Evolutionary conservation across 129 eudicot genomes (phyloP).

Genomic region (Helianthus tuberosus): DNA sequence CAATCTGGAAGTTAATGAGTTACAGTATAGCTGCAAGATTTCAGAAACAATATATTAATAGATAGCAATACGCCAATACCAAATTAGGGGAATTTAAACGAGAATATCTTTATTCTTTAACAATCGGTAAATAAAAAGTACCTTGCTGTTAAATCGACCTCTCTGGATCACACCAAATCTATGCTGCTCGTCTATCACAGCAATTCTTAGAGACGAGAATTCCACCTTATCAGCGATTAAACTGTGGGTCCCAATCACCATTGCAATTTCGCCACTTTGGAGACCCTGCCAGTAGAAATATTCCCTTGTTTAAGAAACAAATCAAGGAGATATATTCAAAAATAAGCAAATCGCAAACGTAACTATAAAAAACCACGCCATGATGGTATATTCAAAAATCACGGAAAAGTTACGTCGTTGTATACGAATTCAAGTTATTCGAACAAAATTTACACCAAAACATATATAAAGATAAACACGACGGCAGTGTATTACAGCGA

Average conservation of each 20-base stretch:
- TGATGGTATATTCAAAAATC: no score
- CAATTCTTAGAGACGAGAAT: conserved; percentile 78
- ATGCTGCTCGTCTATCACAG: conserved; percentile 93
- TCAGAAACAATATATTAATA: neutral
- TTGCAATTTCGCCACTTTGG: conserved; percentile 72
- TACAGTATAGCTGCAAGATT: conserved; percentile 65
- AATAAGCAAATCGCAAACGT: no score
- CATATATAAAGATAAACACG: no score
- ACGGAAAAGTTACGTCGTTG: no score
- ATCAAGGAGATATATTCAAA: neutral
- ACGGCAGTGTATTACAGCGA: no score
- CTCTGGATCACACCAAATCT: conserved; percentile 98
- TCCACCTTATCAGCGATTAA: conserved; percentile 88
- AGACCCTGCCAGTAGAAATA: conserved; percentile 59
- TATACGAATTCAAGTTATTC: no score
- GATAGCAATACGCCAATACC: neutral
- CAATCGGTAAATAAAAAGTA: conserved; percentile 25
- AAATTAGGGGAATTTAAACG: conserved; percentile 3
- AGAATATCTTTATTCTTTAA: neutral
- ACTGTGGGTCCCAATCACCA: conserved; percentile 94
- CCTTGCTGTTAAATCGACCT: conserved; percentile 95
- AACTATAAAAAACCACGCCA: no score
- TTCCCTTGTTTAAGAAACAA: neutral
- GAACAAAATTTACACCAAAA: no score
- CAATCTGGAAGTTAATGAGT: conserved; percentile 48